Percentiles rank a stretch among this genome's conserved stretches.
These are phyloP conservation scores for Trichoderma guizhouense DNA, from an alignment of 2,329 filamentous ascomycete species.

Conservation along the genomic window DNA sequence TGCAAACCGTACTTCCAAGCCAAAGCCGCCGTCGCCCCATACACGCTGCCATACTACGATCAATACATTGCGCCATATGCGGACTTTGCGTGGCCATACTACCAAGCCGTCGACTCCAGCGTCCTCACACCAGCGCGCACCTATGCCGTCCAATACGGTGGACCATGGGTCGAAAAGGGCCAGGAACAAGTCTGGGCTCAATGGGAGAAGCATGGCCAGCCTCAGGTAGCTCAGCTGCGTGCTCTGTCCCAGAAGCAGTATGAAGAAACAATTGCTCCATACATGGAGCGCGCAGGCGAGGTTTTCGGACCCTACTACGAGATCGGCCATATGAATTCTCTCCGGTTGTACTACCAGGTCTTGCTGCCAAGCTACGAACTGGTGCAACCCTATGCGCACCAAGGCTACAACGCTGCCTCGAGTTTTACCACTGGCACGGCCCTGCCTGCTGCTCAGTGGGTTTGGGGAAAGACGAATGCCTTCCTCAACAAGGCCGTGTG, in stretches of 20 bases:
- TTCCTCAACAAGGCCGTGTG: constrained; percentile 76
- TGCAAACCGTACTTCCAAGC: constrained; percentile 79
- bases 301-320: constrained; percentile 69
- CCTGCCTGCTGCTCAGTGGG: constrained; percentile 68
- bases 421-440: constrained; percentile 66
- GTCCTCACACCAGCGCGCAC: constrained; percentile 66
- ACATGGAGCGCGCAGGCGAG: constrained; percentile 61
- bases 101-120: constrained; percentile 55
- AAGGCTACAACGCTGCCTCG: constrained; percentile 64
- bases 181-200: constrained; percentile 64
- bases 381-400: constrained; percentile 69
- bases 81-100: constrained; percentile 73
- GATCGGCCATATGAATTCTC: constrained; percentile 57
- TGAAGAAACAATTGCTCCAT: constrained; percentile 65
- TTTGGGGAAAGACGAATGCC: constrained; percentile 63
- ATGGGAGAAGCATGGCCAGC: constrained; percentile 76
- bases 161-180: constrained; percentile 66
- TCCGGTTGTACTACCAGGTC: constrained; percentile 68
- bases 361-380: constrained; percentile 72
- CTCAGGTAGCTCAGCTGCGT: constrained; percentile 67
- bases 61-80: constrained; percentile 81
- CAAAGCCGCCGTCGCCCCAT: constrained; percentile 63
- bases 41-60: constrained; percentile 81
- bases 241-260: constrained; percentile 63
- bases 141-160: constrained; percentile 69